Evolutionary conservation across 2,329 filamentous ascomycete species (phyloP).

Genomic region (Penicillium sp.): DNA sequence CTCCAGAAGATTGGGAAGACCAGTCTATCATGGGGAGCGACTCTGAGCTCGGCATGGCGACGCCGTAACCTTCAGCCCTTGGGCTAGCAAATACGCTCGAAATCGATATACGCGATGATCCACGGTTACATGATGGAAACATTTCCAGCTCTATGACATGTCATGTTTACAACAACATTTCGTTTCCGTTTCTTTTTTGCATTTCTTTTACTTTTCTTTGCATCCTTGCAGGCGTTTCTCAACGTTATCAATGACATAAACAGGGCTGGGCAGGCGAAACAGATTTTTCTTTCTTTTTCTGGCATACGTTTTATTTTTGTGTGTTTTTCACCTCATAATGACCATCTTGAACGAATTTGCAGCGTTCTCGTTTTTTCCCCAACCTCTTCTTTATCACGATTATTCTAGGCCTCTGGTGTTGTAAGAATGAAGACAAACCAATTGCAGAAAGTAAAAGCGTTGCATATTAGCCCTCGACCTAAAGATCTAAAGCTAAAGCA

Average conservation of each 20-base stretch:
- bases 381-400: neutral
- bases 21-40: constrained; percentile 39
- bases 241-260: constrained; percentile 1
- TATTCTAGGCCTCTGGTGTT: neutral
- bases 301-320: neutral
- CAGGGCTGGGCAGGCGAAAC: constrained; percentile 3
- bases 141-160: neutral
- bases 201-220: constrained; percentile 1
- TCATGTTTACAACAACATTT: neutral
- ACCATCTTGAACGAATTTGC: neutral
- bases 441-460: no score
- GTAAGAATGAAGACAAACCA: neutral
- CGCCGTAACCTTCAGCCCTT: constrained; percentile 25
- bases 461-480: no score
- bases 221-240: constrained; percentile 12
- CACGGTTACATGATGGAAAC: neutral
- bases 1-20: constrained; percentile 41
- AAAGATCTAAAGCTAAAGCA: no score
- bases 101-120: neutral
- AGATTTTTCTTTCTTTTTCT: neutral
- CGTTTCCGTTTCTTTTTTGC: no score
- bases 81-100: neutral
- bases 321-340: neutral
- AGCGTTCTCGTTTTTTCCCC: constrained; percentile 11
- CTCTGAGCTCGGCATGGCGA: constrained; percentile 36